Conservation (phyloP, 306 rosid genomes). For the Castanea crenata region DNA sequence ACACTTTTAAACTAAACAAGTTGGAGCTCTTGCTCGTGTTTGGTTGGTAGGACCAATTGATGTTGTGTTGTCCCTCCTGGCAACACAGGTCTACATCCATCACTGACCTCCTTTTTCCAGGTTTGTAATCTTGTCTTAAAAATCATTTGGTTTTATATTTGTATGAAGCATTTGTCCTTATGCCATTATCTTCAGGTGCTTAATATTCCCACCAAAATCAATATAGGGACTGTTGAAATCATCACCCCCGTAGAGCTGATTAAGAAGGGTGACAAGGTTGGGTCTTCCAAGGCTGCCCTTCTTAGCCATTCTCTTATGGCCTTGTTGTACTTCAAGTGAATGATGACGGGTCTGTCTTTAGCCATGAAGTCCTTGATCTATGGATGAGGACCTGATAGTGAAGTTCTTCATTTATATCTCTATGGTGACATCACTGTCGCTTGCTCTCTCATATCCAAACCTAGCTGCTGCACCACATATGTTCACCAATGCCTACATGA, state of each 20-base stretch:
- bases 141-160: no score
- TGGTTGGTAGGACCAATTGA: constrained; percentile 95
- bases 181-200: constrained; percentile 54
- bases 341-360: constrained; percentile 83
- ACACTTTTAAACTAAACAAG: constrained; percentile 26
- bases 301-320: constrained; percentile 94
- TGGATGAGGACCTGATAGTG: constrained; percentile 73
- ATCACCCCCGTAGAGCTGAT: constrained; percentile 93
- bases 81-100: constrained; percentile 93
- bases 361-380: constrained; percentile 89
- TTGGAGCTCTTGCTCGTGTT: constrained; percentile 98
- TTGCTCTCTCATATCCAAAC: no score
- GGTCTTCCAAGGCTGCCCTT: constrained; percentile 93
- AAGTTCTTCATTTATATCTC: constrained; percentile 47
- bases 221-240: constrained; percentile 89
- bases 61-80: constrained; percentile 88
- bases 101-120: constrained; percentile 97
- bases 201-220: constrained; percentile 31
- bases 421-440: no score
- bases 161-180: not conserved
- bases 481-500: no score
- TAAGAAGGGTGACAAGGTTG: constrained; percentile 92
- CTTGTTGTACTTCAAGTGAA: constrained; percentile 69
- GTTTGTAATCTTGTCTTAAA: constrained; percentile 24
- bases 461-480: no score